phyloP scores from a whole-genome alignment of 768 basidiomycete genomes.

The Lenzites betulinus region DNA sequence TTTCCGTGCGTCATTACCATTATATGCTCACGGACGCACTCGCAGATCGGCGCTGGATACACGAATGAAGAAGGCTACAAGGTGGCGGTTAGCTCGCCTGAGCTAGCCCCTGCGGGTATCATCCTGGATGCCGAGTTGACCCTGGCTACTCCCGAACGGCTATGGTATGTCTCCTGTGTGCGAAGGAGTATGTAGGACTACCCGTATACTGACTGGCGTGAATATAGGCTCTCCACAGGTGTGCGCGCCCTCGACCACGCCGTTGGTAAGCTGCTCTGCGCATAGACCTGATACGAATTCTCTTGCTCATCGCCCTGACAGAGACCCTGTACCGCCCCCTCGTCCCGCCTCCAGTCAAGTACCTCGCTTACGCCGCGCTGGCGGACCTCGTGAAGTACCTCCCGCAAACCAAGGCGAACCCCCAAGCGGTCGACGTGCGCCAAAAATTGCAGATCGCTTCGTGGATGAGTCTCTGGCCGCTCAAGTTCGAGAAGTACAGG shows the following conservation, averaged over 20 bases:
- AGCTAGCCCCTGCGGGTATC: conserved; percentile 69
- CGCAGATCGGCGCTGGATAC: conserved; percentile 52
- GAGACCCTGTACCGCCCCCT: conserved; percentile 64
- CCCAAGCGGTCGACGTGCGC: conserved; percentile 55
- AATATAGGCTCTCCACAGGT: conserved; percentile 71
- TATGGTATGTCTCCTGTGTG: conserved; percentile 54
- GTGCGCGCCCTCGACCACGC: conserved; percentile 80
- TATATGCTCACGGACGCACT: not conserved
- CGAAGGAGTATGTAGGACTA: not conserved
- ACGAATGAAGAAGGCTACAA: conserved; percentile 72
- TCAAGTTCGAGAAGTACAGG: conserved; percentile 58
- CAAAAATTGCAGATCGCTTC: conserved; percentile 73
- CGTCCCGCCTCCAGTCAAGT: conserved; percentile 59
- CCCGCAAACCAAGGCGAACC: conserved; percentile 61
- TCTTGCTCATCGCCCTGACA: conserved; percentile 26
- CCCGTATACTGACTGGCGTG: not conserved
- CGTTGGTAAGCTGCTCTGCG: conserved; percentile 48
- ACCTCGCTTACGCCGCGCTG: conserved; percentile 65
- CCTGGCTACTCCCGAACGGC: conserved; percentile 66
- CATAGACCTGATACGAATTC: not conserved
- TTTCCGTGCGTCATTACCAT: not conserved
- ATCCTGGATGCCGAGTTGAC: conserved; percentile 80
- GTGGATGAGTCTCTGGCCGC: conserved; percentile 82
- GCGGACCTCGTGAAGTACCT: conserved; percentile 76
- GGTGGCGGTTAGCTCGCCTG: conserved; percentile 53